Evolutionary conservation across 768 basidiomycete species (phyloP).

Genomic region (Tricholomella constricta): DNA sequence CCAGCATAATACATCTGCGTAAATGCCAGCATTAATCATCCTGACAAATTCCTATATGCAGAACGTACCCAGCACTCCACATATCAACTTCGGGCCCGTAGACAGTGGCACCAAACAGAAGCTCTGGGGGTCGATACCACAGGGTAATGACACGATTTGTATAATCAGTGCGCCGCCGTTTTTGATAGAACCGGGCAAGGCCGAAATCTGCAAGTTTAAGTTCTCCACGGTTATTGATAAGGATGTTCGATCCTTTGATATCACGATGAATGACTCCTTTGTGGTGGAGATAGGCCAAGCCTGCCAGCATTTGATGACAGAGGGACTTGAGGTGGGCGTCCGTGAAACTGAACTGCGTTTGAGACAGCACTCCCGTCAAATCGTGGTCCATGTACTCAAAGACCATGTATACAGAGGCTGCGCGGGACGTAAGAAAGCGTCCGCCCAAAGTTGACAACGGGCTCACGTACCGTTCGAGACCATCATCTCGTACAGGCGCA

Average conservation of each 20-base stretch:
- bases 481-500: slow-evolving; percentile 96
- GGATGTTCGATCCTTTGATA: slow-evolving; percentile 98
- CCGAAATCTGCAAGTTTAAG: slow-evolving; percentile 98
- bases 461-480: slow-evolving; percentile 81
- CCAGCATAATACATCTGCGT: slow-evolving; percentile 94
- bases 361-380: slow-evolving; percentile 90
- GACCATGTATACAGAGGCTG: slow-evolving; percentile 98
- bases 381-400: slow-evolving; percentile 99
- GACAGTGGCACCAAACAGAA: slow-evolving; percentile 91
- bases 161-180: slow-evolving; percentile 87
- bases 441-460: not conserved
- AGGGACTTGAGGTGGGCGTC: slow-evolving; percentile 94
- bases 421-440: slow-evolving; percentile 8
- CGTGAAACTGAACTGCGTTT: slow-evolving; percentile 83
- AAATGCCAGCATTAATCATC: slow-evolving; percentile 2
- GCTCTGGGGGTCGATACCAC: slow-evolving; percentile 97
- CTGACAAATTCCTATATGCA: not conserved
- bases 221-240: slow-evolving; percentile 88
- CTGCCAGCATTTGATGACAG: slow-evolving; percentile 93
- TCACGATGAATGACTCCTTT: slow-evolving; percentile 97
- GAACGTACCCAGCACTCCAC: slow-evolving; percentile 95
- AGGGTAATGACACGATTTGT: slow-evolving; percentile 99
- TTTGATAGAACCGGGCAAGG: slow-evolving; percentile 94
- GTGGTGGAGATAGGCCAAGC: slow-evolving; percentile 92
- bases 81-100: slow-evolving; percentile 99